Evolutionary conservation across 768 basidiomycete species (phyloP), one percentile per base, ranked within the genome.

Genomic region (Pleurotus tuber-regium): DNA sequence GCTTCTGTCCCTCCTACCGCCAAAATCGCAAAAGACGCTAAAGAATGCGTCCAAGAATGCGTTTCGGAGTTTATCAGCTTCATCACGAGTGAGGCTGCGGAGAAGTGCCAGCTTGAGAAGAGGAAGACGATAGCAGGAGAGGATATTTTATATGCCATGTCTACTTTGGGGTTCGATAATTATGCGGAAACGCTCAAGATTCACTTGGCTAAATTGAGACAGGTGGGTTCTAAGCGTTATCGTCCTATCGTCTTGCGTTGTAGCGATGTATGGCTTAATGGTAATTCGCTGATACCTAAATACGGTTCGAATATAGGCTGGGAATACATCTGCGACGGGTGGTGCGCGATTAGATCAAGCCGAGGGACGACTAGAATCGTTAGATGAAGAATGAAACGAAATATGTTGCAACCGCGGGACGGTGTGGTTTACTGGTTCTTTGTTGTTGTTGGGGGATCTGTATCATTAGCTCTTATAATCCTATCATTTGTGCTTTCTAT

Each of bases 21-120:
- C 36, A 98, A 98, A 72, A 96, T 98, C 61, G 90, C 92, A 6
- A 98, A 98, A 68, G 96, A 98, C 69, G 94, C 94, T 39, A 98
- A 98, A 66, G 96, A 98, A 71, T 94, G 92, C 69, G 92, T 98
- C 36, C 96, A 98, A 67, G 96, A 98, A 71, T 97, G 95, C 70
- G 92, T 97, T 51, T 93, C 90, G 36, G 96, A 98, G 72, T 98
- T 97, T 76, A 98, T 98, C 67, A 86, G 85, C 60, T 98, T 98
- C 78, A 93, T 98, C 72, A 97, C 95, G 24, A 90, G 87, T 38
- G 96, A 98, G 68, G 96, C 96, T 4, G 92, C 92, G 12, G 96
- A 98, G 69, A 92, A 92, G 62, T 95, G 93, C 58, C 82, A 89
- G 64, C 75, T 89, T 59, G 95, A 98, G 74, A 98, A 98, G 70